Percentiles rank a stretch among this genome's conserved stretches.
These are phyloP conservation scores for Serendipita indica DNA, from an alignment of 768 basidiomycete genomes.

Conservation along the genomic window DNA sequence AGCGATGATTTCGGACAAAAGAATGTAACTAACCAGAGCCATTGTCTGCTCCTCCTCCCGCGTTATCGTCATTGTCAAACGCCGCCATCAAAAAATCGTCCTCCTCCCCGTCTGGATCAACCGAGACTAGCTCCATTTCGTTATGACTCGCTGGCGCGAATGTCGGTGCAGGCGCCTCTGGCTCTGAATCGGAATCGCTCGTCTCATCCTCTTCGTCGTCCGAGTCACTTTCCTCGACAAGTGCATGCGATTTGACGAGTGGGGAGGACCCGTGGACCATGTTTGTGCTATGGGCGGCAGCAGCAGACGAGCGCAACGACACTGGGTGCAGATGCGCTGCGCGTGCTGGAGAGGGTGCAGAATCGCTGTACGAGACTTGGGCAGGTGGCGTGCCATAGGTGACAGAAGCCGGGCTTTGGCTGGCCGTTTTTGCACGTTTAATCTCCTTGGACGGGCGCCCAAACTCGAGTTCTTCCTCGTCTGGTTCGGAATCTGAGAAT, in stretches of 20 bases:
- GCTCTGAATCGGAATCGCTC: background rate
- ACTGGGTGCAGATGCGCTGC: background rate
- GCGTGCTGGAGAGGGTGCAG: background rate
- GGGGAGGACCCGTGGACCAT: background rate
- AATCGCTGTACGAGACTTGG: background rate
- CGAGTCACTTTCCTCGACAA: background rate
- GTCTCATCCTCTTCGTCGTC: background rate
- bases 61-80: background rate
- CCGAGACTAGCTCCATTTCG: background rate
- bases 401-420: conserved; percentile 3
- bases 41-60: background rate
- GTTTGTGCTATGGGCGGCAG: background rate
- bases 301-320: background rate
- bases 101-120: background rate
- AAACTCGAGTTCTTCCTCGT: conserved; percentile 2
- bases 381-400: background rate
- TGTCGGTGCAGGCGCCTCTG: background rate
- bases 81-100: conserved; percentile 4
- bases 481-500: conserved; percentile 7
- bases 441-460: conserved; percentile 1
- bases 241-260: background rate
- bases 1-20: background rate
- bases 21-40: background rate
- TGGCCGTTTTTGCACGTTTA: background rate
- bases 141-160: background rate